A percentile compares a stretch with the other conserved stretches of the same genome.
These are phyloP conservation scores for Alternaria alternata DNA, from an alignment of 2,329 filamentous ascomycete genomes.

Conservation along the genomic window DNA sequence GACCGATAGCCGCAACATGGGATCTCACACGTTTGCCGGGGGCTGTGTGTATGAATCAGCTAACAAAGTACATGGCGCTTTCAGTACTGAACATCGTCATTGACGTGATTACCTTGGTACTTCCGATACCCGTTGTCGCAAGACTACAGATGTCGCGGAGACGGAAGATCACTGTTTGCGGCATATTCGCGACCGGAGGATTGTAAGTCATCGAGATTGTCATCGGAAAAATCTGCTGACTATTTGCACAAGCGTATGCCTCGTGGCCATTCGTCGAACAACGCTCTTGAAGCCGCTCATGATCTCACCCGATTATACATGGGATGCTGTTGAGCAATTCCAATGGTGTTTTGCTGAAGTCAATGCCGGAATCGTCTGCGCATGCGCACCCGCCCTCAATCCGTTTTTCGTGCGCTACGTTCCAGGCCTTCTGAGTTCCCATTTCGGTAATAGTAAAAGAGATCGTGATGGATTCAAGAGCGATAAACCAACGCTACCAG, in stretches of 20 bases:
- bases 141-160: not conserved
- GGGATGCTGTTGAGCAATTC: not conserved
- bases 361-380: conserved; percentile 1
- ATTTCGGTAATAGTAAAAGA: not conserved
- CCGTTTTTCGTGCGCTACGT: conserved; percentile 1
- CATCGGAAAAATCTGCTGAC: not conserved
- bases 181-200: conserved; percentile 1
- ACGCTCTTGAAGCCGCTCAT: conserved; percentile 1
- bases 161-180: conserved; percentile 3
- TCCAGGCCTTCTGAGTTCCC: not conserved
- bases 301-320: not conserved
- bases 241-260: not conserved
- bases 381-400: conserved; percentile 3
- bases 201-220: not conserved
- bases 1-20: not conserved
- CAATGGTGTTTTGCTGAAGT: conserved; percentile 4
- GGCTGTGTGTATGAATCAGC: not conserved
- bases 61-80: conserved; percentile 4
- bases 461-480: not conserved
- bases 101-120: not conserved
- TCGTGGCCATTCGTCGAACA: not conserved
- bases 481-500: not conserved
- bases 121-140: conserved; percentile 1
- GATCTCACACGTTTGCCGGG: not conserved
- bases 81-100: conserved; percentile 4